Evolutionary conservation across 2,329 filamentous ascomycete genomes (phyloP).

Genomic region (Fusarium duplospermum): DNA sequence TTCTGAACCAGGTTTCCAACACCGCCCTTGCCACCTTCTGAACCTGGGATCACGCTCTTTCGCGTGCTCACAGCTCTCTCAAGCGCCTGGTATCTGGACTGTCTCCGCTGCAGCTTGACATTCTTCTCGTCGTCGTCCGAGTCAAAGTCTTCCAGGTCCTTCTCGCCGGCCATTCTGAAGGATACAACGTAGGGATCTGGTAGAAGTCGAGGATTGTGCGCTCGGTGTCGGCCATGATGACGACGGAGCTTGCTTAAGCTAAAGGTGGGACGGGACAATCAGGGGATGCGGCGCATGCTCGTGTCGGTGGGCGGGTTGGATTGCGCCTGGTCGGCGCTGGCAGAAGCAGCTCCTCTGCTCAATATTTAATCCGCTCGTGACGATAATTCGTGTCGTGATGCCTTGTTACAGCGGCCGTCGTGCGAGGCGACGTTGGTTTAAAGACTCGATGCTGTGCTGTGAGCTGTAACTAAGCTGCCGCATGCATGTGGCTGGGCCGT

Average conservation of each 20-base stretch:
- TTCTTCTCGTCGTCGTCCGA: constrained; percentile 63
- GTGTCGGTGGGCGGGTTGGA: constrained; percentile 5
- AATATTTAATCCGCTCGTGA: background rate
- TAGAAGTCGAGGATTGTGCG: constrained; percentile 88
- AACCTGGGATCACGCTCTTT: constrained; percentile 73
- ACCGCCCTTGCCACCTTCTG: constrained; percentile 73
- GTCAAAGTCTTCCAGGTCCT: constrained; percentile 76
- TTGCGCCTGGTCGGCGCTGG: constrained; percentile 14
- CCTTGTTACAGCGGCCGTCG: background rate
- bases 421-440: constrained; percentile 6
- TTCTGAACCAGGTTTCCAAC: constrained; percentile 84
- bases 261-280: constrained; percentile 19
- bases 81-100: constrained; percentile 86
- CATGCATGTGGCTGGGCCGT: constrained; percentile 11
- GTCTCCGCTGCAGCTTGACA: constrained; percentile 67
- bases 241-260: constrained; percentile 11
- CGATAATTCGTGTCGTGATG: background rate
- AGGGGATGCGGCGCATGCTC: constrained; percentile 34
- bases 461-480: constrained; percentile 14
- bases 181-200: constrained; percentile 81
- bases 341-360: background rate
- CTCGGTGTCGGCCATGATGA: constrained; percentile 76
- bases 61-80: constrained; percentile 79
- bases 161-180: constrained; percentile 87
- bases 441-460: constrained; percentile 15